A percentile compares a stretch with the other conserved stretches of the same genome.
Conservation (phyloP, 2,329 filamentous ascomycete species). For the Trichoderma endophyticum region DNA sequence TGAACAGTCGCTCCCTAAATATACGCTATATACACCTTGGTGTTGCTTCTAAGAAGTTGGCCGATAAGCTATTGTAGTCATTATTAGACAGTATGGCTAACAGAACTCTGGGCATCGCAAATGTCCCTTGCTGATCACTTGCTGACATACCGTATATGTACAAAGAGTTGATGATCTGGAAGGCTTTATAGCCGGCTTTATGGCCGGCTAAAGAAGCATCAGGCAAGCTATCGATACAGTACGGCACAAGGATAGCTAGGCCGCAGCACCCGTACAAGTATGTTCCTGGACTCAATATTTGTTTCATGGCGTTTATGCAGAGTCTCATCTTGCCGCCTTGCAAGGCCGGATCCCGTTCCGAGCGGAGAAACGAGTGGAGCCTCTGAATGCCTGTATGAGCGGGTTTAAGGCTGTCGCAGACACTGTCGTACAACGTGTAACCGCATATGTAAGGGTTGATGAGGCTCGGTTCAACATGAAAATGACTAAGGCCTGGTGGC, state of each 20-base stretch:
- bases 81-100: neutral
- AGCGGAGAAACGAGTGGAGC: conserved; percentile 1
- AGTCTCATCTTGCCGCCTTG: conserved; percentile 7
- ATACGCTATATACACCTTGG: neutral
- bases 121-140: neutral
- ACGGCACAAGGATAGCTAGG: neutral
- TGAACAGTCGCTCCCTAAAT: too few relatives aligned
- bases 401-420: neutral
- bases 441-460: neutral
- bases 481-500: neutral
- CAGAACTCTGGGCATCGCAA: neutral
- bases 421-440: neutral
- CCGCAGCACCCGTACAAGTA: neutral
- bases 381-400: neutral
- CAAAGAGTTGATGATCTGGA: neutral
- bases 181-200: neutral
- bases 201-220: neutral
- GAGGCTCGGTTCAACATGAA: neutral
- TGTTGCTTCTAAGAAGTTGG: neutral
- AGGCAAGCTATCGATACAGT: neutral
- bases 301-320: neutral
- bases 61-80: neutral
- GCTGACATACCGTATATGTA: neutral
- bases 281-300: neutral
- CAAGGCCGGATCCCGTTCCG: neutral